phyloP scores from a whole-genome alignment of 1,284 basidiomycete species.

The Phellopilus nigrolimitatus region DNA sequence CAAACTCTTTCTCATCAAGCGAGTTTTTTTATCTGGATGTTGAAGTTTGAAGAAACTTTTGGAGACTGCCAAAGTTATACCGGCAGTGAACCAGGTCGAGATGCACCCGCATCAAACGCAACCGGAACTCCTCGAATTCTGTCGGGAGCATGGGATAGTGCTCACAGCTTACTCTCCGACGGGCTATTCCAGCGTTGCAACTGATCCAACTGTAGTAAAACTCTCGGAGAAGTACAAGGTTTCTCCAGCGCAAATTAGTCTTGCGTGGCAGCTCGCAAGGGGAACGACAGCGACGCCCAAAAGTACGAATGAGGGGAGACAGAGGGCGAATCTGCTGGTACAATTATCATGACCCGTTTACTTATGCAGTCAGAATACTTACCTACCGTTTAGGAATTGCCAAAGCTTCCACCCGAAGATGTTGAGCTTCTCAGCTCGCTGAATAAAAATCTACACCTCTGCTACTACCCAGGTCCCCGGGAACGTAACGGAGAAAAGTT shows the following conservation, averaged over 20 bases:
- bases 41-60: constrained; percentile 27
- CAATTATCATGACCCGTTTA: neutral
- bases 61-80: constrained; percentile 33
- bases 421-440: constrained; percentile 18
- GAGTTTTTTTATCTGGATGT: neutral
- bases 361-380: neutral
- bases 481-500: constrained; percentile 15
- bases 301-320: constrained; percentile 22
- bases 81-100: constrained; percentile 44
- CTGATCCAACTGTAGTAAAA: constrained; percentile 21
- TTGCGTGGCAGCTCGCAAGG: constrained; percentile 25
- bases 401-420: constrained; percentile 20
- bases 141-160: constrained; percentile 35
- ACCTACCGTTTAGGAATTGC: constrained; percentile 17
- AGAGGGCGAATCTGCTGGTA: constrained; percentile 23
- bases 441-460: constrained; percentile 21
- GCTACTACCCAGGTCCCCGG: constrained; percentile 15
- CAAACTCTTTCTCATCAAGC: neutral
- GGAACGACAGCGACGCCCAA: constrained; percentile 24
- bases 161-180: constrained; percentile 40
- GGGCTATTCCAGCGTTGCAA: constrained; percentile 23
- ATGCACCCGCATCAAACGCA: constrained; percentile 36
- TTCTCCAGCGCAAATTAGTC: constrained; percentile 22
- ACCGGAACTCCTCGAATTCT: constrained; percentile 34
- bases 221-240: constrained; percentile 24